Evolutionary conservation across 164 flowering plant genomes (phyloP).

Genomic region (Umbellularia californica): DNA sequence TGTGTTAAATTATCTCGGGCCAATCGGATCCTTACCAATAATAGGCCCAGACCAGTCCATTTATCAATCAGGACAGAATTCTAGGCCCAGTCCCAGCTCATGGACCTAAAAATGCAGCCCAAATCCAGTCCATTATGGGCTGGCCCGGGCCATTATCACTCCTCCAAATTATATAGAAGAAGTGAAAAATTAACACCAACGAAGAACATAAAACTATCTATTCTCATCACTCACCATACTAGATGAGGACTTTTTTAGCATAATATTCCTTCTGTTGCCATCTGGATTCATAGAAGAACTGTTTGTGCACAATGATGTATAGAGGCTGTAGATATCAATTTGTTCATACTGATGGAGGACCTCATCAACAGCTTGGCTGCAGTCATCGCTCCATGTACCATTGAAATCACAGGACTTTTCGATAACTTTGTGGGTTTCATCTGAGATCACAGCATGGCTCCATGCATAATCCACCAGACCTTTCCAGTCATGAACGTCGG

Average conservation of each 20-base stretch:
- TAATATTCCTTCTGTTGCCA: conserved; percentile 22
- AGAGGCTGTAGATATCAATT: conserved; percentile 90
- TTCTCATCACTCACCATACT: conserved; percentile 46
- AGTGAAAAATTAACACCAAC: neutral
- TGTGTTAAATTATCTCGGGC: too few relatives aligned
- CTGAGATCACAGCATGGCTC: conserved; percentile 95
- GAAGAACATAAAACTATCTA: neutral
- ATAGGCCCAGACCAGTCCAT: too few relatives aligned
- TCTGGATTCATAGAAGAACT: conserved; percentile 29
- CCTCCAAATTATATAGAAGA: too few relatives aligned
- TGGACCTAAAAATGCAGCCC: too few relatives aligned
- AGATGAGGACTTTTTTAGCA: conserved; percentile 31
- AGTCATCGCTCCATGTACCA: conserved; percentile 57
- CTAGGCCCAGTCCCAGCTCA: too few relatives aligned
- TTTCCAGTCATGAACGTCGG: conserved; percentile 64
- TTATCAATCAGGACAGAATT: too few relatives aligned
- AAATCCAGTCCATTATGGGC: too few relatives aligned
- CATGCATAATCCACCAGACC: conserved; percentile 92
- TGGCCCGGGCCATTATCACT: too few relatives aligned
- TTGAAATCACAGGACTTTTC: conserved; percentile 54
- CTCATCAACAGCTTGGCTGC: conserved; percentile 55
- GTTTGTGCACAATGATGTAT: conserved; percentile 59
- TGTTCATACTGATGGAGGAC: conserved; percentile 53
- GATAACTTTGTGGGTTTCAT: conserved; percentile 67
- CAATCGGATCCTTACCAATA: too few relatives aligned